Percentiles rank a stretch among this genome's conserved stretches.
Evolutionary conservation across 2,329 filamentous ascomycete genomes (phyloP).

Genomic region (Herpotrichia juniperi): DNA sequence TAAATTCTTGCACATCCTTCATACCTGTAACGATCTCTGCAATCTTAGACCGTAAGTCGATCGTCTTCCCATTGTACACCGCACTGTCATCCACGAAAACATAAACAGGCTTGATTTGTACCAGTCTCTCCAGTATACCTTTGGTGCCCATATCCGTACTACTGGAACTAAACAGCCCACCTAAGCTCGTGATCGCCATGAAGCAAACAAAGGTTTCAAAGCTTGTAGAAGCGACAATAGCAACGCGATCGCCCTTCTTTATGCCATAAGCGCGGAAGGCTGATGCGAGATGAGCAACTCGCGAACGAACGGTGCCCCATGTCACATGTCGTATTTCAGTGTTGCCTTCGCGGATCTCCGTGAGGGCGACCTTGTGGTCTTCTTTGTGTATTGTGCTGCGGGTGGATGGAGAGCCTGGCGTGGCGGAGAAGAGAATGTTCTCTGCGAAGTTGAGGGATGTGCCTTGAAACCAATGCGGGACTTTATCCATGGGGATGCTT

Average conservation of each 20-base stretch:
- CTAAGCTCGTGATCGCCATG: conserved; percentile 71
- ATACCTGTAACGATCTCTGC: conserved; percentile 68
- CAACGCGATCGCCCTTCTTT: conserved; percentile 73
- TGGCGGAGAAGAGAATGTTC: conserved; percentile 71
- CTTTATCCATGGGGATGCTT: conserved; percentile 68
- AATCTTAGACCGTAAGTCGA: conserved; percentile 78
- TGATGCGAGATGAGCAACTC: conserved; percentile 65
- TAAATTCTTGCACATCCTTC: conserved; percentile 64
- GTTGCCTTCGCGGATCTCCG: conserved; percentile 73
- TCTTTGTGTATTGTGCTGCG: conserved; percentile 68
- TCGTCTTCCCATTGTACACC: conserved; percentile 77
- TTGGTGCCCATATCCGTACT: conserved; percentile 85
- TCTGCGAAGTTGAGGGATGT: conserved; percentile 78
- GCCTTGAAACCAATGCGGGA: conserved; percentile 80
- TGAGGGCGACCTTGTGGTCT: conserved; percentile 72
- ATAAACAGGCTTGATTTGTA: conserved; percentile 77
- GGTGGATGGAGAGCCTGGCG: conserved; percentile 50
- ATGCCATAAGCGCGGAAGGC: conserved; percentile 73
- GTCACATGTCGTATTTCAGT: conserved; percentile 61
- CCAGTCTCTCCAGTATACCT: conserved; percentile 74
- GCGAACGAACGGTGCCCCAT: conserved; percentile 69
- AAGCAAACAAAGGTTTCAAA: conserved; percentile 76
- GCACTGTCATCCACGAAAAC: conserved; percentile 85
- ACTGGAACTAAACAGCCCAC: conserved; percentile 75
- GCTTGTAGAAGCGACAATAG: conserved; percentile 76